phyloP scores from a whole-genome alignment of 31 red algal species.

The Odonthalia washingtoniensis region DNA sequence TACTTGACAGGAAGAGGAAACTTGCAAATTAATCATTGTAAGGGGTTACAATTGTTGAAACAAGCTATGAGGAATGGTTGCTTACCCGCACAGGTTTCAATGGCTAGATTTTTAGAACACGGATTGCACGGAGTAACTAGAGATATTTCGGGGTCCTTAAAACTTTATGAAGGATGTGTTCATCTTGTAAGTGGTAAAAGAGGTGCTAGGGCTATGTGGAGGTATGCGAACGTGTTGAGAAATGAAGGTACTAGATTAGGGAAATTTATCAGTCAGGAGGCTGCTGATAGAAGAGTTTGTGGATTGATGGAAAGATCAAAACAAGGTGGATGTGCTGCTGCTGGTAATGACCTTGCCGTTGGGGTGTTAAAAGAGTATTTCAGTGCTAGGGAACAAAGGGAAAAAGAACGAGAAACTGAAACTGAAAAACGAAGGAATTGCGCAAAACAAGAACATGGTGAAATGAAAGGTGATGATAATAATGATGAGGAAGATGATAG shows the following conservation, averaged over 20 bases:
- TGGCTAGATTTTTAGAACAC: conserved; percentile 38
- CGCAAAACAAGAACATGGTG: conserved; percentile 21
- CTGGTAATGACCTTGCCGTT: not conserved
- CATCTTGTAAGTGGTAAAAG: conserved; percentile 15
- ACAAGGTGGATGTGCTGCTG: not conserved
- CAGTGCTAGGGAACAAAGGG: not conserved
- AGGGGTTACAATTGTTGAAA: conserved; percentile 31
- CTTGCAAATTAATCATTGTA: not conserved
- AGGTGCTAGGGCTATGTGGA: conserved; percentile 40
- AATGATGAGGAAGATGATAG: conserved; percentile 18
- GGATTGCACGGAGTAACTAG: not conserved
- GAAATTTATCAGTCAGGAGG: not conserved
- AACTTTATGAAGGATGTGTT: conserved; percentile 34
- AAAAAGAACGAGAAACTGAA: conserved; percentile 32
- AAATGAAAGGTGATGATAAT: conserved; percentile 39
- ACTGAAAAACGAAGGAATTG: conserved; percentile 30
- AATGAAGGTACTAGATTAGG: conserved; percentile 9
- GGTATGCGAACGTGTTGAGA: conserved; percentile 17
- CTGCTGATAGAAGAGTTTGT: not conserved
- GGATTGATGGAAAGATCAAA: not conserved
- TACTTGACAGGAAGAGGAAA: conserved; percentile 27
- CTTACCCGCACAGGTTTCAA: conserved; percentile 21
- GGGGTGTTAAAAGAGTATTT: not conserved
- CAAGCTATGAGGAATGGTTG: conserved; percentile 38
- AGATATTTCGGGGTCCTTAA: not conserved